Percentiles rank a stretch among this genome's conserved stretches.
Conservation (phyloP, 139 green algal genomes). For the Chlorella sp. region DNA sequence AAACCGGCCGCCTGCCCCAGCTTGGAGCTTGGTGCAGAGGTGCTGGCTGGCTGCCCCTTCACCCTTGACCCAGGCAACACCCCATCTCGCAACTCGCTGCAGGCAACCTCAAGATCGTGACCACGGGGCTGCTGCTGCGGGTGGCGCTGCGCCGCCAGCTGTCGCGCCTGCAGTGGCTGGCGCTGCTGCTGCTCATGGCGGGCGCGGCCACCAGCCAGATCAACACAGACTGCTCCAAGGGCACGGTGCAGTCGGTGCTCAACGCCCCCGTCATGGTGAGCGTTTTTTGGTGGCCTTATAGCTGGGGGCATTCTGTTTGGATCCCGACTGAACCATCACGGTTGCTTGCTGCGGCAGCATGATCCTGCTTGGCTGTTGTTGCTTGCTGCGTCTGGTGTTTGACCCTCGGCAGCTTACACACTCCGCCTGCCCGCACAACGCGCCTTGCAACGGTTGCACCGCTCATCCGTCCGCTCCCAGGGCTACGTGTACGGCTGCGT, state of each 20-base stretch:
- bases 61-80: no score
- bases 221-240: slow-evolving; percentile 37
- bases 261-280: slow-evolving; percentile 39
- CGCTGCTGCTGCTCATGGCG: slow-evolving; percentile 63
- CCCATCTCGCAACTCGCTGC: no score
- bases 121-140: slow-evolving; percentile 66
- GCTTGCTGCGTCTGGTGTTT: no score
- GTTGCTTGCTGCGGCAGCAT: no score
- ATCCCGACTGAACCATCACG: no score
- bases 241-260: slow-evolving; percentile 29
- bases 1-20: no score
- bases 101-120: slow-evolving; percentile 79
- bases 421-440: no score
- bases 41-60: no score
- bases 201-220: slow-evolving; percentile 65
- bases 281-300: background rate
- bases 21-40: no score
- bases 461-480: background rate
- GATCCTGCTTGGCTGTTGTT: no score
- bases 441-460: no score
- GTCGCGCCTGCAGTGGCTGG: slow-evolving; percentile 55
- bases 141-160: slow-evolving; percentile 48
- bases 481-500: slow-evolving; percentile 29
- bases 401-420: no score
- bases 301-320: background rate